Conservation (phyloP, 441 rosid genomes). For the Mallotus repandus region DNA sequence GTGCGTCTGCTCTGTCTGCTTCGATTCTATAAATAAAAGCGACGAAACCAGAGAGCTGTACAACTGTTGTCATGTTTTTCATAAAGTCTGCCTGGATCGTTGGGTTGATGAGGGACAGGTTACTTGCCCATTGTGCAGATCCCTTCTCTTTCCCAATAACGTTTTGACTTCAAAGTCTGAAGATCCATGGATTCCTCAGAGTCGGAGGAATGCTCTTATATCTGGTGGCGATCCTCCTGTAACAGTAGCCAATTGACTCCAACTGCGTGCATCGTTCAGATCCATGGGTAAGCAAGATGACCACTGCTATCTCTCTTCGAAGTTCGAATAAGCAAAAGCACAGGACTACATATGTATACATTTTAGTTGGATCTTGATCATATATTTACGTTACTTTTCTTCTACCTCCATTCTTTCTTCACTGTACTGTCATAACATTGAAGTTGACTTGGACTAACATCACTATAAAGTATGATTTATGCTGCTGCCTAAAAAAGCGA, state of each 20-base stretch:
- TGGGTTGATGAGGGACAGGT: constrained; percentile 37
- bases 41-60: constrained; percentile 34
- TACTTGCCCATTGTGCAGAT: constrained; percentile 42
- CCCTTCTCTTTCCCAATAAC: constrained; percentile 25
- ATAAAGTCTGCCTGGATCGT: constrained; percentile 34
- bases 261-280: too few species aligned
- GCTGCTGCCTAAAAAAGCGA: too few species aligned
- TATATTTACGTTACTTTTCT: neutral
- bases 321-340: neutral
- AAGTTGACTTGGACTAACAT: neutral
- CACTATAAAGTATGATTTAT: too few species aligned
- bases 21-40: constrained; percentile 19
- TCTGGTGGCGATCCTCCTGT: neutral
- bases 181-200: neutral
- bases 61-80: constrained; percentile 42
- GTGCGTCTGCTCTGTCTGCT: constrained; percentile 31
- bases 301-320: too few species aligned
- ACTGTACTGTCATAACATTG: neutral
- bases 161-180: neutral
- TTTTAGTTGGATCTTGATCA: too few species aligned
- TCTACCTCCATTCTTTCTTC: too few species aligned
- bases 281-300: too few species aligned
- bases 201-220: neutral
- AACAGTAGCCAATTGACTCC: neutral
- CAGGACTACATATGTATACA: neutral